These are phyloP conservation scores for Brettanomyces custersianus DNA, from an alignment of 805 yeast genomes.

Conservation along the genomic window DNA sequence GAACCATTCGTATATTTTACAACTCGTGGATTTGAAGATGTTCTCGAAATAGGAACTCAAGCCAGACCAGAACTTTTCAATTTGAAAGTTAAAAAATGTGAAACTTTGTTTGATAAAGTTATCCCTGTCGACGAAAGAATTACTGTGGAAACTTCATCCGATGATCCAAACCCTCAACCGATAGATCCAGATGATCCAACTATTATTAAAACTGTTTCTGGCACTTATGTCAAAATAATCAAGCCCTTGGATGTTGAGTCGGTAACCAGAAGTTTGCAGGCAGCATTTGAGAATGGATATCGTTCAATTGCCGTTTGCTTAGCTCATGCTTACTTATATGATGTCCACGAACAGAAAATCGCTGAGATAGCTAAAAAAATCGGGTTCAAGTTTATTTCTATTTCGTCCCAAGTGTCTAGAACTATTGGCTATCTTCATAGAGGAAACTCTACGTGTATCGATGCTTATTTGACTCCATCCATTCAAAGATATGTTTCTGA, in stretches of 20 bases:
- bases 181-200: constrained; percentile 18
- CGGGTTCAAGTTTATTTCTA: constrained; percentile 31
- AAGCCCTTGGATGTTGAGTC: constrained; percentile 18
- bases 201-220: constrained; percentile 27
- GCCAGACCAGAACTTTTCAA: constrained; percentile 81
- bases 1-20: constrained; percentile 71
- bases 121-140: constrained; percentile 79
- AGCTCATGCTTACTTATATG: constrained; percentile 29
- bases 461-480: constrained; percentile 33
- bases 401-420: constrained; percentile 27
- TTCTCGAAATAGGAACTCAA: constrained; percentile 73
- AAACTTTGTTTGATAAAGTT: constrained; percentile 58
- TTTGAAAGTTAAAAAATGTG: constrained; percentile 55
- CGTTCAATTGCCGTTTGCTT: constrained; percentile 28
- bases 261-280: constrained; percentile 14
- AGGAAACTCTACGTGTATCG: constrained; percentile 31
- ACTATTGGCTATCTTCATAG: constrained; percentile 28
- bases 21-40: constrained; percentile 76
- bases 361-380: constrained; percentile 25
- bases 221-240: constrained; percentile 29
- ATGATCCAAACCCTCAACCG: constrained; percentile 47
- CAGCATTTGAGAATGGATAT: constrained; percentile 19
- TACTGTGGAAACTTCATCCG: constrained; percentile 63
- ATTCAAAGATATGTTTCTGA: constrained; percentile 26
- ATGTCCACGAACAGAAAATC: constrained; percentile 27